Evolutionary conservation across 345 rosid species (phyloP).

Genomic region (Melaleuca quinquenervia): DNA sequence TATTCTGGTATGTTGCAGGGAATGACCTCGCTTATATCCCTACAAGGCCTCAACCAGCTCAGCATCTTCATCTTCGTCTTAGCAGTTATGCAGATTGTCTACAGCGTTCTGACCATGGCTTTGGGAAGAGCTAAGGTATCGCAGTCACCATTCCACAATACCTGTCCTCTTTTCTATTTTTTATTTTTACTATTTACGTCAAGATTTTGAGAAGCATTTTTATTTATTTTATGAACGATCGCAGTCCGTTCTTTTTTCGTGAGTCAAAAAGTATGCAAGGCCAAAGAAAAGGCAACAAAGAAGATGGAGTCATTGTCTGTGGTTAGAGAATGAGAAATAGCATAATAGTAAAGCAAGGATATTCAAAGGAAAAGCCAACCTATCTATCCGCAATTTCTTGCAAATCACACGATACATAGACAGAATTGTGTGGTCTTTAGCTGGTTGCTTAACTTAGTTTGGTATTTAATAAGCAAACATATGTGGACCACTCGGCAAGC

Average conservation of each 20-base stretch:
- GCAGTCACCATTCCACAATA: neutral
- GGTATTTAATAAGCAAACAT: neutral
- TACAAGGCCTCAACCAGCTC: conserved; percentile 52
- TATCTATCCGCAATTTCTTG: neutral
- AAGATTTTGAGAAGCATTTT: neutral
- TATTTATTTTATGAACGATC: neutral
- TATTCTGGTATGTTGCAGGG: conserved; percentile 20
- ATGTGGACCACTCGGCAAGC: neutral
- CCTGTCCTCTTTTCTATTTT: neutral
- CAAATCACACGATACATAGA: neutral
- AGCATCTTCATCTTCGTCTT: conserved; percentile 54
- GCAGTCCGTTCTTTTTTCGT: neutral
- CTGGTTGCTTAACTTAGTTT: neutral
- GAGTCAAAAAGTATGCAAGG: neutral
- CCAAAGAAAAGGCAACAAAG: neutral
- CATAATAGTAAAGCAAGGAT: neutral
- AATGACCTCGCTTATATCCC: conserved; percentile 41
- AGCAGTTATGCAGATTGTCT: conserved; percentile 63
- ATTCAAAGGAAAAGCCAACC: neutral
- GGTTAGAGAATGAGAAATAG: neutral
- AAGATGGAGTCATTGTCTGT: neutral
- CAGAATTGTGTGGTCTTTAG: neutral
- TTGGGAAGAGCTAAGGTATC: conserved; percentile 65
- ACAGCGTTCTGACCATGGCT: conserved; percentile 48
- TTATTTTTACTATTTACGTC: neutral